Conservation (phyloP, 202 grass and related monocot species). For the Setaria italica region DNA sequence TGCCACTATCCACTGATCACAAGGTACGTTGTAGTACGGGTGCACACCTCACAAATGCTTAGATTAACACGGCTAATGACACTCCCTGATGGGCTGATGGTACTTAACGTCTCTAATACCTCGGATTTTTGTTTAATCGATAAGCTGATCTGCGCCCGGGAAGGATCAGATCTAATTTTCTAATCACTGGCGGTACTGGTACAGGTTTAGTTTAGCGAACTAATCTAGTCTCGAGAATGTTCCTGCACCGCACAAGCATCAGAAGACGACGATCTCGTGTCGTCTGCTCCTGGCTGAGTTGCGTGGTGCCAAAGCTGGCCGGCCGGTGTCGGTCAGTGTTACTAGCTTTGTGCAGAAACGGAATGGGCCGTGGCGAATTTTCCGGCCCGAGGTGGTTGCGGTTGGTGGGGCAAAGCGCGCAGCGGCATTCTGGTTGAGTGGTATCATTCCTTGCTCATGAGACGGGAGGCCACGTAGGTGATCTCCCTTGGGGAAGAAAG, state of each 20-base stretch:
- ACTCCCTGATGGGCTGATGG: not conserved
- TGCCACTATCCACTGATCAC: conserved; percentile 83
- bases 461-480: not conserved
- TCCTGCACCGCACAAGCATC: not conserved
- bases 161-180: conserved; percentile 20
- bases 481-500: not conserved
- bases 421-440: not conserved
- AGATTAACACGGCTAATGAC: not conserved
- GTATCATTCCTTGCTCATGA: not conserved
- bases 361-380: not conserved
- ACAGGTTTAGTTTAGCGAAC: not conserved
- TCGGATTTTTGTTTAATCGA: not conserved
- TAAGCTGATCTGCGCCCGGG: not conserved
- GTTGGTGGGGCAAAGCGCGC: not conserved
- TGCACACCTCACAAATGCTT: not conserved
- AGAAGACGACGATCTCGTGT: not conserved
- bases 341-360: not conserved
- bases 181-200: not conserved
- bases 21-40: conserved; percentile 53
- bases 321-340: conserved; percentile 21
- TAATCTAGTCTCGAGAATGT: conserved; percentile 32
- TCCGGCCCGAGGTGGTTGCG: not conserved
- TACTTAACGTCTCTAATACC: not conserved
- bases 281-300: not conserved
- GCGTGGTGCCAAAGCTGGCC: conserved; percentile 25